phyloP scores from a whole-genome alignment of 176 grass and related monocot species.

The Aegilops longissima region DNA sequence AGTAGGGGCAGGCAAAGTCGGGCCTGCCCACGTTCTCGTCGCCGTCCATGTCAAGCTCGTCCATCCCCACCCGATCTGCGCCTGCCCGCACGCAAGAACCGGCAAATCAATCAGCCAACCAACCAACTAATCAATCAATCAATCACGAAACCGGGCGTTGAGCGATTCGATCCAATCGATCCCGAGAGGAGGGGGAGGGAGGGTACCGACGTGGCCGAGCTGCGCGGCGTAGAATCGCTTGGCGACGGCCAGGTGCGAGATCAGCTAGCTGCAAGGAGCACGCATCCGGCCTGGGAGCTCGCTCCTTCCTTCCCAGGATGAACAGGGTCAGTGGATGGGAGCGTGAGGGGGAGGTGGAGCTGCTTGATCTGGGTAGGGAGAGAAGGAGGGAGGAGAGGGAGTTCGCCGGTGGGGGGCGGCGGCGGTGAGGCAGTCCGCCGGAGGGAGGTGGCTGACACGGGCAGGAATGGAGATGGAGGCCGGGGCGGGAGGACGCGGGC shows the following conservation, averaged over 20 bases:
- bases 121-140: background rate
- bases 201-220: slow-evolving; percentile 48
- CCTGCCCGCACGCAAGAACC: background rate
- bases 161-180: background rate
- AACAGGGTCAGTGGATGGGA: too few species aligned
- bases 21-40: slow-evolving; percentile 57
- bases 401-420: too few species aligned
- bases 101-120: background rate
- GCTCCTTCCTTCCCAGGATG: too few species aligned
- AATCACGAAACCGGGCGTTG: background rate
- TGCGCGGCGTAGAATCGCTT: slow-evolving; percentile 82
- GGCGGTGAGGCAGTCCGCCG: too few species aligned
- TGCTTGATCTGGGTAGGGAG: too few species aligned
- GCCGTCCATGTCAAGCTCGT: slow-evolving; percentile 70
- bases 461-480: too few species aligned
- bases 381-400: too few species aligned
- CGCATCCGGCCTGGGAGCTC: too few species aligned
- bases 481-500: too few species aligned
- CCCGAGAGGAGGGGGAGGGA: background rate
- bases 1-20: slow-evolving; percentile 88
- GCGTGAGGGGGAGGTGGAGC: too few species aligned
- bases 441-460: too few species aligned
- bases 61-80: slow-evolving; percentile 52
- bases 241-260: slow-evolving; percentile 80
- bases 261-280: background rate